Conservation (phyloP, 83 land plant genomes). For the Diphasiastrum complanatum region DNA sequence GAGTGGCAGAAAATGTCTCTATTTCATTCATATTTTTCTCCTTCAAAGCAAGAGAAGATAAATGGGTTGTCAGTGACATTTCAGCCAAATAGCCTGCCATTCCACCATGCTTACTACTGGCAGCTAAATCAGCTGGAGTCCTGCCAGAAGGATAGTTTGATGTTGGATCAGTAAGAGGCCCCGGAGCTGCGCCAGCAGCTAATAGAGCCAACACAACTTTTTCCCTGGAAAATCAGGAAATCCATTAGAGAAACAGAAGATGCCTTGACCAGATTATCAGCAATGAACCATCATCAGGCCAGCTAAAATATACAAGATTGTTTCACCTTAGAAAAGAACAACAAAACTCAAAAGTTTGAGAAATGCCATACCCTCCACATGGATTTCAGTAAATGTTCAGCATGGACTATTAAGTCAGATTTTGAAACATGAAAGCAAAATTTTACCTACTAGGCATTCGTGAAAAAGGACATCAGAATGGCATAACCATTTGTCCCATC, state of each 20-base stretch:
- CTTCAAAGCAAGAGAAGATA: slow-evolving; percentile 39
- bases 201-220: slow-evolving; percentile 72
- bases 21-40: slow-evolving; percentile 16
- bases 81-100: slow-evolving; percentile 89
- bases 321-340: too few species aligned
- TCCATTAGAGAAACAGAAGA: neutral
- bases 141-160: slow-evolving; percentile 56
- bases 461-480: too few species aligned
- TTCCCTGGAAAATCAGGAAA: slow-evolving; percentile 42
- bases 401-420: too few species aligned
- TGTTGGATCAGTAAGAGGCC: slow-evolving; percentile 79
- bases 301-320: neutral
- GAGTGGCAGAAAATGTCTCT: slow-evolving; percentile 24
- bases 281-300: neutral
- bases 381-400: too few species aligned
- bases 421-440: too few species aligned
- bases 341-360: neutral
- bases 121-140: slow-evolving; percentile 76
- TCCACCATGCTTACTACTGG: slow-evolving; percentile 60
- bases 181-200: slow-evolving; percentile 75
- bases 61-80: slow-evolving; percentile 47
- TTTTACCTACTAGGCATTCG: too few species aligned
- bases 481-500: too few species aligned
- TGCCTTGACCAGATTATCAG: neutral
- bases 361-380: too few species aligned